Evolutionary conservation across 2,329 filamentous ascomycete genomes (phyloP).

Genomic region (Hypoxylon sp.): DNA sequence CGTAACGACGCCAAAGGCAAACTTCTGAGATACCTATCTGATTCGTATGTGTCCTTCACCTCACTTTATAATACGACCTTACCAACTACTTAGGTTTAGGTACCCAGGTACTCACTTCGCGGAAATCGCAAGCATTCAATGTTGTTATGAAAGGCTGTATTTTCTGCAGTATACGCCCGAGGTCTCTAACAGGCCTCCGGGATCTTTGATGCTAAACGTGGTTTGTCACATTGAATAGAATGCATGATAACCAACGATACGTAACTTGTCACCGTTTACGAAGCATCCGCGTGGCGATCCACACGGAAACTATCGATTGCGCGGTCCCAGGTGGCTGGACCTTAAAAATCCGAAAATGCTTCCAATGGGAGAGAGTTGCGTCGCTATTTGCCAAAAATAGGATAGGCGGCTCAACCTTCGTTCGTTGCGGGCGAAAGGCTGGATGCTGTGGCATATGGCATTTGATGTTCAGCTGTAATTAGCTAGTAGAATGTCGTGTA

Average conservation of each 20-base stretch:
- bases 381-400: constrained; percentile 26
- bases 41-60: neutral
- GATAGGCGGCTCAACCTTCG: constrained; percentile 11
- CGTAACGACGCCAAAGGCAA: neutral
- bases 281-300: constrained; percentile 13
- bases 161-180: neutral
- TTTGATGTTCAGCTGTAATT: neutral
- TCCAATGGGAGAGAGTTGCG: constrained; percentile 22
- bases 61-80: no score
- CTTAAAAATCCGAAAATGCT: constrained; percentile 13
- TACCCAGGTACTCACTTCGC: no score
- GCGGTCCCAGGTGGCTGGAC: constrained; percentile 22
- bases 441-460: constrained; percentile 10
- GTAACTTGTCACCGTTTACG: neutral
- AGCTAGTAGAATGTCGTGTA: constrained; percentile 28
- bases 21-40: neutral
- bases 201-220: neutral
- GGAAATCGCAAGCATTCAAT: no score
- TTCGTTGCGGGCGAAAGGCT: neutral
- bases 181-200: constrained; percentile 3
- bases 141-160: no score
- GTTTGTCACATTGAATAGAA: constrained; percentile 1
- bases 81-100: neutral
- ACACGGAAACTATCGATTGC: constrained; percentile 9
- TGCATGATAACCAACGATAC: neutral